Evolutionary conservation across 164 flowering plant genomes (phyloP), one percentile per base, ranked within the genome.

Genomic region (Piper betle): DNA sequence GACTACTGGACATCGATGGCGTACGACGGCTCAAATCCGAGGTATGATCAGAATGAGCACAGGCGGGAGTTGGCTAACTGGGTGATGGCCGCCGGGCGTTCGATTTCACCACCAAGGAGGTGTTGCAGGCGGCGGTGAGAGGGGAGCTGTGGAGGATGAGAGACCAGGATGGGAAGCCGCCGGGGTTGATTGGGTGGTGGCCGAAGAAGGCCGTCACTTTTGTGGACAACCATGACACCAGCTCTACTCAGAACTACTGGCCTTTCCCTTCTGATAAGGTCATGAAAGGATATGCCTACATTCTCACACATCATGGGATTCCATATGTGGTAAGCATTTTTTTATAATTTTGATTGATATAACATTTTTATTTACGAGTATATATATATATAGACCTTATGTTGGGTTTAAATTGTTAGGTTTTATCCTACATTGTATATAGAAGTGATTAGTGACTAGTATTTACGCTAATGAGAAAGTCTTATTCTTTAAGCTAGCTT

Each of bases 21-120:
- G 6, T 69, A 75, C 39, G 82, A 50, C 16, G 82, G 76, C 53
- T 76, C 80, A 42, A 79, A 81, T 56, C 90, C 72, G 0, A 60
- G 62, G 6, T 67, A 68, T 39, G 72, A 81, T 65, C 92, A 78
- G 64, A 85, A 85, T 15, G 54, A 58, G 0, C 92, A 82, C 62
- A 58, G 96, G 15, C 39, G 62, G 12, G 78, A 72, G 48, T 62
- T 86, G 3, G 80, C 64, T 12, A 38, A 71, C 17, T 85, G 91
- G 97, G 77, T 78, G 2, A 61, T 66, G 6, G 68, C 66, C 33
- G 78, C 79, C 0, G 91, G 88, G 88, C 90, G 0, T 81, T 89
- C 65, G 97, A 90, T 74, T 87, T 90, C 60, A 84, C 97, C 2
- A 85, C 88, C 2, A 85, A 87, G 67, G 88, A 88, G n/a, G 72